Base-by-base conservation (phyloP, 805 yeast genomes). In the Wickerhamiella bombiphila region DNA sequence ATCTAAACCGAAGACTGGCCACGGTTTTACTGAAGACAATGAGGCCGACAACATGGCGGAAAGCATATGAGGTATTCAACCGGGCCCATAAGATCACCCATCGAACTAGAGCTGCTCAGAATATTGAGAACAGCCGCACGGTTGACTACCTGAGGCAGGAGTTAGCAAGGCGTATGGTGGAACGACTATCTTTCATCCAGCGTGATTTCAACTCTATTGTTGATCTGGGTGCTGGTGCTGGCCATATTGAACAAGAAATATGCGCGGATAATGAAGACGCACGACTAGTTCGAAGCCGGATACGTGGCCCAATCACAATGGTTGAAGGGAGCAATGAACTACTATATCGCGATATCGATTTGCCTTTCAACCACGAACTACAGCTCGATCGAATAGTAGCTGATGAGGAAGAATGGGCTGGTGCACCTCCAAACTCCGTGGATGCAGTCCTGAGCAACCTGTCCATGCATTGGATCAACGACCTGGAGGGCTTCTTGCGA, bases 391-490 rank as follows among this genome's bases (percentile, higher is more conserved):
- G 82, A 32, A 45, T 69, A 0, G 72, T 68, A 5, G 70, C 69
- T 2, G 91, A 82, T 52, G 93, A 82, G 50, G 94, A 81, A 52
- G 34, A 43, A 5, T 48, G 41, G 18, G 38, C 40, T 11, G 49
- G 35, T 25, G 42, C 39, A 55, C 22, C 20, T 7, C 11, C 9
- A 13, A 3, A 66, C 73, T 57, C 64, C 15, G 78, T 68, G 50
- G 86, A 80, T 53, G 79, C 83, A 3, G 79, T 81, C 2, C 54
- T 82, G 2, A 75, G 85, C 2, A 80, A 79, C 53, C 55, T 80
- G 45, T 68, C 80, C 17, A 52, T 82, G 52, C 93, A 82, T 55
- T 82, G 94, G 94, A 73, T 80, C 41, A 82, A 82, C 50, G 86
- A 82, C 48, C 64, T 82, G n/a, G 93, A 93, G 0, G 62, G 65